Base-by-base conservation (phyloP, 2,329 filamentous ascomycete species). In the Beauveria sp. region DNA sequence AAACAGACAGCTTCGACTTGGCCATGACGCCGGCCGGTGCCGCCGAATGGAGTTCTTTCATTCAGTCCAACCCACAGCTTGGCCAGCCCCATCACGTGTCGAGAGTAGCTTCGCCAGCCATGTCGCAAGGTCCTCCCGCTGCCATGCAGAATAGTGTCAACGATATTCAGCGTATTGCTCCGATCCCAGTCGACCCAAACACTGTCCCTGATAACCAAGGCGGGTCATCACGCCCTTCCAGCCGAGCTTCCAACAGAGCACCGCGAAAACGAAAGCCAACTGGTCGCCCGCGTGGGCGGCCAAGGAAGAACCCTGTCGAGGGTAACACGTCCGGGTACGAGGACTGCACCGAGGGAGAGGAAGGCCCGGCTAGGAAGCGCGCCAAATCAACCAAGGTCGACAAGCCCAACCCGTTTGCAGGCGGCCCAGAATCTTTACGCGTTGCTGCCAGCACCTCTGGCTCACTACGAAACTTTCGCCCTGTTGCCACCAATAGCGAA, bases 361-460 rank as follows among this genome's bases (percentile, higher is more conserved):
- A 86, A 10, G 79, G 74, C 6, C 74, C 74, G 6, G 66, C 78
- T 2, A 79, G 79, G 65, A 97, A 96, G 75, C 84, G 93, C 68
- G 92, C 87, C 40, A 95, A 91, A 70, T 84, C 88, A 26, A 91
- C 86, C 22, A 84, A 88, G 70, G 84, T 87, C 14, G 85, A 89
- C 65, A 88, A 86, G 76, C 88, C 85, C 66, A 84, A 81, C 64
- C 85, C 84, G 24, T 89, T 97, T 68, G 89, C 88, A 57, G 81
- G 84, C 45, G 86, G 86, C 34, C 84, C 86, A 10, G 91, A 95
- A 54, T 96, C 91, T 3, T 79, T 98, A 28, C 85, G 93, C 54
- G 91, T 96, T n/a, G 88, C 90, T 63, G 93, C 93, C 52, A 96
- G 91, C 71, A 96, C 90, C 18, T 89, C 93, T 50, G 91, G 91